A percentile compares a stretch with the other conserved stretches of the same genome.
Conservation (phyloP, 176 grass and related monocot species). For the Puccinellia tenuiflora region DNA sequence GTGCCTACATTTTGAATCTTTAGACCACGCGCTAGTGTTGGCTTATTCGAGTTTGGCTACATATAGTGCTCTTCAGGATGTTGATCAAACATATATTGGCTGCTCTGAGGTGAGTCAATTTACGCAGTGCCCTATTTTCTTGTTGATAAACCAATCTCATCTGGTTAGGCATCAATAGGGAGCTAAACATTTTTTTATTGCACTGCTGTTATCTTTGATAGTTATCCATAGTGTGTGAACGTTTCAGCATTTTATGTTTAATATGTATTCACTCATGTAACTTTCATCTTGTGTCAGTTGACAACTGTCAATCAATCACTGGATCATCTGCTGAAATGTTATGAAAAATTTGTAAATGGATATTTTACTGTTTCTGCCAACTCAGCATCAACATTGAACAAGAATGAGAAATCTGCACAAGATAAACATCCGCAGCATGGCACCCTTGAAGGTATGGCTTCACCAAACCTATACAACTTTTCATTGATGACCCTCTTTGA, state of each 20-base stretch:
- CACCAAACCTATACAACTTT: background rate
- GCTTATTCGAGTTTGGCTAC: conserved; percentile 65
- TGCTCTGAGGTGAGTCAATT: conserved; percentile 38
- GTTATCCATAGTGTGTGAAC: background rate
- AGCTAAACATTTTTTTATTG: conserved; percentile 7
- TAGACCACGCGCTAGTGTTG: conserved; percentile 46
- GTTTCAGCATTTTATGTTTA: background rate
- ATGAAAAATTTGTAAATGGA: conserved; percentile 41
- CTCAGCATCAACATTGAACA: conserved; percentile 24
- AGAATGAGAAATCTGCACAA: conserved; percentile 26
- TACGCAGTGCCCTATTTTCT: background rate
- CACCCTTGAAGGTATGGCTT: conserved; percentile 41
- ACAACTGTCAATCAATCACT: conserved; percentile 39
- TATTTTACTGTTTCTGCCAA: conserved; percentile 2
- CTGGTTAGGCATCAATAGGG: background rate
- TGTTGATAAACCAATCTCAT: background rate
- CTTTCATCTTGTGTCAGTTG: conserved; percentile 39
- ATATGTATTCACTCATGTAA: conserved; percentile 3
- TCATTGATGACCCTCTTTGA: background rate
- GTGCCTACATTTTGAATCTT: conserved; percentile 51
- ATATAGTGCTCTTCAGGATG: conserved; percentile 48
- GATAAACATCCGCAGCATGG: conserved; percentile 35
- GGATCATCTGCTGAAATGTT: conserved; percentile 65
- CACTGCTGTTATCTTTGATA: conserved; percentile 1
- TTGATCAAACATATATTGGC: conserved; percentile 27